These are phyloP conservation scores for Diaporthe nobilis DNA, from an alignment of 2,329 filamentous ascomycete species.

Conservation along the genomic window DNA sequence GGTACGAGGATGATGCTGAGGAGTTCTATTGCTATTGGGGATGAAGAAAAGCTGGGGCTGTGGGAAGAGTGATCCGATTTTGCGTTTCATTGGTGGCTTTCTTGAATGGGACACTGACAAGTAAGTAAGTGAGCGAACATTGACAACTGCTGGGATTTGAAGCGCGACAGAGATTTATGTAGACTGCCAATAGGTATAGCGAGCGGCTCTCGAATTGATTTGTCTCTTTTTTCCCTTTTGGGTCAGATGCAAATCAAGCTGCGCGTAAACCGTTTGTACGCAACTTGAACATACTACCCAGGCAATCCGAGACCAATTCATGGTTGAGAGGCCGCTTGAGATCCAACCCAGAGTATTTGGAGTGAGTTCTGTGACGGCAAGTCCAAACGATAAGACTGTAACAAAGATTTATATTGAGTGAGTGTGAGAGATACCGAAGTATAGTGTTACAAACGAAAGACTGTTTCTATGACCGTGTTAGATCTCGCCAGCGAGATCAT, in stretches of 20 bases:
- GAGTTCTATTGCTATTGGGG: constrained; percentile 21
- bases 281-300: background rate
- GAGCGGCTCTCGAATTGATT: background rate
- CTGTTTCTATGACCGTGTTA: background rate
- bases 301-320: background rate
- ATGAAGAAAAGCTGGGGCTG: constrained; percentile 40
- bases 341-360: too few species aligned
- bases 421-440: background rate
- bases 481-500: constrained; percentile 13
- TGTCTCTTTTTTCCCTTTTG: background rate
- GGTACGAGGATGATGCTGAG: constrained; percentile 28
- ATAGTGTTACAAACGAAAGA: too few species aligned
- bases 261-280: background rate
- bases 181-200: background rate
- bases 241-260: too few species aligned
- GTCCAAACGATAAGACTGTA: too few species aligned
- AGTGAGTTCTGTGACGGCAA: background rate
- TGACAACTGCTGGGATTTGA: background rate
- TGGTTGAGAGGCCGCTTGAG: background rate
- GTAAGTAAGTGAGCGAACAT: too few species aligned
- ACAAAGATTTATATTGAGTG: background rate
- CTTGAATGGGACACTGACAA: too few species aligned
- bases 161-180: too few species aligned
- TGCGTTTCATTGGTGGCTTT: background rate
- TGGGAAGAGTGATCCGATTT: background rate